These are phyloP conservation scores for Boletus smithii DNA, from an alignment of 1,284 basidiomycete species.

Conservation along the genomic window DNA sequence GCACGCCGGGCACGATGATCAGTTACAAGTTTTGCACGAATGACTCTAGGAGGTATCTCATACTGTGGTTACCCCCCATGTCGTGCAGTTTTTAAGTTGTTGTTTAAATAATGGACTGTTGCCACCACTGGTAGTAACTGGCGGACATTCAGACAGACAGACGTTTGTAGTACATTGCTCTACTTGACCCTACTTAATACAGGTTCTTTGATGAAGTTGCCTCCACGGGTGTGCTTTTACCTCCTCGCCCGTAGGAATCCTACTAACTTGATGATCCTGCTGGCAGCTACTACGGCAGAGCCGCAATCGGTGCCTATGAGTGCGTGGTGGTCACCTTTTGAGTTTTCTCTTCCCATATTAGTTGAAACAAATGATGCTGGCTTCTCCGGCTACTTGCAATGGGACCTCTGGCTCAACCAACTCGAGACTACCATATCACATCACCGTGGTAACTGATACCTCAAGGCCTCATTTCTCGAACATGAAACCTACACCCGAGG, in stretches of 20 bases:
- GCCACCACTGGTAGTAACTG: neutral
- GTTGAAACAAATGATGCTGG: neutral
- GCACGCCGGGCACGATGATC: slow-evolving; percentile 10
- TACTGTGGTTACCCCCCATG: neutral
- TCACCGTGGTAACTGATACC: slow-evolving; percentile 7
- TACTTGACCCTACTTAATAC: neutral
- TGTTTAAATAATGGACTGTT: slow-evolving; percentile 7
- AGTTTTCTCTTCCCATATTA: no score
- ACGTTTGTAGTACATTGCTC: slow-evolving; percentile 3
- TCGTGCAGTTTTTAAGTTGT: slow-evolving; percentile 1
- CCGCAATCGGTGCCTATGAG: no score
- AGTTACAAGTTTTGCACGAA: neutral
- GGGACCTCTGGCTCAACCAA: slow-evolving; percentile 1
- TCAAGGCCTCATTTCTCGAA: slow-evolving; percentile 7
- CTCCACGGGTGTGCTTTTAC: slow-evolving; percentile 12
- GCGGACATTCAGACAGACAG: neutral
- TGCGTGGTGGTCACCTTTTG: no score
- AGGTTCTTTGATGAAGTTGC: slow-evolving; percentile 3
- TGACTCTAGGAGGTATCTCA: neutral
- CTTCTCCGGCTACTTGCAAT: neutral
- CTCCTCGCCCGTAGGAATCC: neutral
- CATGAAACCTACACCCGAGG: slow-evolving; percentile 13
- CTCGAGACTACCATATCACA: neutral
- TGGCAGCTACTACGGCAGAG: no score
- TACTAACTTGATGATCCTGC: slow-evolving; percentile 4